Conservation (phyloP, 371 early-diverging fungal genomes). For the Mucor sp. region DNA sequence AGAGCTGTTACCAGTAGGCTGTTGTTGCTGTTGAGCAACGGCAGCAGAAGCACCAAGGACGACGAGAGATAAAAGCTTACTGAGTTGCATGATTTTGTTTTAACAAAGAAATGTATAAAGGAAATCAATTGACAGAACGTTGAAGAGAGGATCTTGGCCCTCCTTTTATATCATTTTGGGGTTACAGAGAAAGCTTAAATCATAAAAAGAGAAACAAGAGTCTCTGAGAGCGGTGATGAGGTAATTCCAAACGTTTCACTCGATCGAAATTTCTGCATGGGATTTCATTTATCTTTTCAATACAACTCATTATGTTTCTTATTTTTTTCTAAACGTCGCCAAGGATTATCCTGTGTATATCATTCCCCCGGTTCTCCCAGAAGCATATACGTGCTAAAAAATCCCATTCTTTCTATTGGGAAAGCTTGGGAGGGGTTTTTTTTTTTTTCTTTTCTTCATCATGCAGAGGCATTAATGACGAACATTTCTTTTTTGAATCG, state of each 20-base stretch:
- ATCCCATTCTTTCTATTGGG: background rate
- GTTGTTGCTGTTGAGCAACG: constrained; percentile 4
- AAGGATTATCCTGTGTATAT: background rate
- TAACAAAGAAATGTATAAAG: background rate
- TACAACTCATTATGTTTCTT: background rate
- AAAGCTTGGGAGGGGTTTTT: background rate
- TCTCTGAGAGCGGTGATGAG: background rate
- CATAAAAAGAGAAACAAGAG: background rate
- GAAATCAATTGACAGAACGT: background rate
- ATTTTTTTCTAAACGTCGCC: background rate
- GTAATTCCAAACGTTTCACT: background rate
- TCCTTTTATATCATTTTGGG: background rate
- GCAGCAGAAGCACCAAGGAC: constrained; percentile 6
- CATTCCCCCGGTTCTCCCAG: background rate
- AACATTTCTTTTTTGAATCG: background rate
- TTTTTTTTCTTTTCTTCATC: background rate
- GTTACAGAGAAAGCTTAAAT: background rate
- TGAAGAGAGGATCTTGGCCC: background rate
- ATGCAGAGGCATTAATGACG: background rate
- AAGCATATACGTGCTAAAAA: background rate
- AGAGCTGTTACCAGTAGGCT: background rate
- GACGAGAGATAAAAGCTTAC: constrained; percentile 10
- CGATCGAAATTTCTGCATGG: background rate
- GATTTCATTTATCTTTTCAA: background rate
- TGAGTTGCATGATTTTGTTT: constrained; percentile 8